Base-by-base conservation (phyloP, 108 stramenopile species). In the Nitzschia sp. region DNA sequence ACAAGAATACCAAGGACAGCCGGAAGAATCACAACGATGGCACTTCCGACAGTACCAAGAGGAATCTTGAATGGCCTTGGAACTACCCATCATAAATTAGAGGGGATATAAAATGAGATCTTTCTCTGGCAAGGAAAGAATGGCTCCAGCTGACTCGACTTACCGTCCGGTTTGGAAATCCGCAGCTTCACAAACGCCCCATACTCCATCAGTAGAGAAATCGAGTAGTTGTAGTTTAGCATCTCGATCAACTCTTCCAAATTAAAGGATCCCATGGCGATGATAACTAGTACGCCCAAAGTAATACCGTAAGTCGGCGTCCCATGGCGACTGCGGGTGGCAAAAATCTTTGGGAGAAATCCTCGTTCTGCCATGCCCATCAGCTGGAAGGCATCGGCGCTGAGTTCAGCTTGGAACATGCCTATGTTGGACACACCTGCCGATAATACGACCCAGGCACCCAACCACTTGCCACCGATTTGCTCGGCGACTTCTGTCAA, bases 281-380 rank as follows among this genome's bases (percentile, higher is more conserved):
- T 71, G 38, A 95, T 87, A 46, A 94, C 91, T 3, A 69, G 23
- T 27, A 88, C 72, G 2, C 91, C 90, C n/a, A 91, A 38, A 46
- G 94, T 54, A 21, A 95, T 91, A 13, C 92, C 92, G 26, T 77
- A 77, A 5, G 93, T 90, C 4, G 97, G 95, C 15, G 94, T 97
- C 18, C 87, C 95, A 58, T 88, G 88, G 24, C 72, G 77, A 13
- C 84, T 91, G 31, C 94, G 69, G 30, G 35, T 56, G 23, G 71
- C 78, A 46, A 97, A 91, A 6, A 86, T 53, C 46, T 84, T 84
- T 8, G 95, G 95, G 24, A 96, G 55, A 38, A 86, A 78, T 31
- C 95, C 94, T 17, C 95, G 76, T 49, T 95, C 89, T 11, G 92
- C 93, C 92, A 94, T 93, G 23, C 93, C 96, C 90, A 93, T 89